These are phyloP conservation scores for Mitragyna speciosa DNA, from an alignment of 257 asterid species.

Conservation along the genomic window DNA sequence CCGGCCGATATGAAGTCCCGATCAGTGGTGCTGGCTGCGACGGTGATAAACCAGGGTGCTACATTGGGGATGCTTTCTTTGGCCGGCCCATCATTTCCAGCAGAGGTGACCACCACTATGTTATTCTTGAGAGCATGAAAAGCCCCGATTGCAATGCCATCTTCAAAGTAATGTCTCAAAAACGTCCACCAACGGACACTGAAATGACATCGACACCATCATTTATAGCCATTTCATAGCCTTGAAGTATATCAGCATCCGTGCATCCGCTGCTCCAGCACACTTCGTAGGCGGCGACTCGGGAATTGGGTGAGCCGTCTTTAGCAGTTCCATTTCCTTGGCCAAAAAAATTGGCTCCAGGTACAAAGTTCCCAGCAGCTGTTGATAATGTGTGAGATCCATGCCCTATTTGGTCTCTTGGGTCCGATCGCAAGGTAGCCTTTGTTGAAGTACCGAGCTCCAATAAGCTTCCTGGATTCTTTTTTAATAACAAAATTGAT, in stretches of 20 bases:
- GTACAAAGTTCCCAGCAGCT: slow-evolving; percentile 72
- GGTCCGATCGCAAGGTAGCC: slow-evolving; percentile 29
- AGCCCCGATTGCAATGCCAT: slow-evolving; percentile 33
- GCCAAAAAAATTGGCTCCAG: slow-evolving; percentile 53
- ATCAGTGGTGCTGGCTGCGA: slow-evolving; percentile 10
- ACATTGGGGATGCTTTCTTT: background rate
- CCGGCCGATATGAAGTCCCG: background rate
- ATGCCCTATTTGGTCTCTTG: slow-evolving; percentile 59
- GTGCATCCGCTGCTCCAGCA: slow-evolving; percentile 43
- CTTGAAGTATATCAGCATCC: slow-evolving; percentile 56
- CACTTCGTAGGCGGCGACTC: slow-evolving; percentile 67
- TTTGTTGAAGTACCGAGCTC: slow-evolving; percentile 64
- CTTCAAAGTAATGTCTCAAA: slow-evolving; percentile 15
- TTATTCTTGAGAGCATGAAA: slow-evolving; percentile 12
- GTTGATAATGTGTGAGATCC: slow-evolving; percentile 87
- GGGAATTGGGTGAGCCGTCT: slow-evolving; percentile 74
- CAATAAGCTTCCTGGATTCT: slow-evolving; percentile 65
- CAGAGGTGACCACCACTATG: background rate
- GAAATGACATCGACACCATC: slow-evolving; percentile 83
- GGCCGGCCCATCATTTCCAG: slow-evolving; percentile 1
- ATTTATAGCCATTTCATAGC: slow-evolving; percentile 54
- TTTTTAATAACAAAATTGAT: no score
- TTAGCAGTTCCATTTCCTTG: slow-evolving; percentile 61
- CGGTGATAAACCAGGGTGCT: slow-evolving; percentile 13
- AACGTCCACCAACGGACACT: slow-evolving; percentile 54